A percentile compares a stretch with the other conserved stretches of the same genome.
Evolutionary conservation across 169 alveolate genomes (phyloP).

Genomic region (Eimeria praecox): DNA sequence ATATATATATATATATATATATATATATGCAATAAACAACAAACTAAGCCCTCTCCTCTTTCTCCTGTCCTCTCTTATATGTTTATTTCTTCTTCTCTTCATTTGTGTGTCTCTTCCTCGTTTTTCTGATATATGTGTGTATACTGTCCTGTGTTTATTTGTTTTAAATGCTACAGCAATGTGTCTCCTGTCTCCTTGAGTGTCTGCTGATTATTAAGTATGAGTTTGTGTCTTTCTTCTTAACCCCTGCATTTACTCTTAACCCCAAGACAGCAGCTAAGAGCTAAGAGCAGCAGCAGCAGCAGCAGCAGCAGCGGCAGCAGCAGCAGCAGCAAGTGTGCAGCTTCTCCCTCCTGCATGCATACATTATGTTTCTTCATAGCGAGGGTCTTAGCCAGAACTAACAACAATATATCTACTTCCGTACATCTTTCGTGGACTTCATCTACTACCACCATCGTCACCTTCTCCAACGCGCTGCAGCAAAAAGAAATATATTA

Average conservation of each 20-base stretch:
- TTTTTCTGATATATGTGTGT: background rate
- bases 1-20: no score
- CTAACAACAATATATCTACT: conserved; percentile 96
- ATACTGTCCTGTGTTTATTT: background rate
- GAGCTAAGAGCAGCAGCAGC: no score
- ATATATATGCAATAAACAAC: background rate
- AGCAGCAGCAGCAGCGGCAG: background rate
- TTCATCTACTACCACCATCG: conserved; percentile 98
- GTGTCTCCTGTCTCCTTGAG: background rate
- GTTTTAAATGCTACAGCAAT: background rate
- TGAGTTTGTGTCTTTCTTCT: no score
- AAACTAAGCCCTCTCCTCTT: background rate
- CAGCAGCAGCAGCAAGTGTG: background rate
- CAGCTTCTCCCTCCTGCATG: background rate
- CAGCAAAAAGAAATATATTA: background rate
- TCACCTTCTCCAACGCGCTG: conserved; percentile 78
- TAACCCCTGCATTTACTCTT: no score
- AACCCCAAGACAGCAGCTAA: no score
- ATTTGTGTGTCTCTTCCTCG: background rate
- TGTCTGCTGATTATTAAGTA: no score
- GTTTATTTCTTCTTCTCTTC: no score
- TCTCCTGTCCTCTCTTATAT: background rate
- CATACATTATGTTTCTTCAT: conserved; percentile 30
- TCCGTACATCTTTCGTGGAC: conserved; percentile 99
- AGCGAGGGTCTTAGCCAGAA: conserved; percentile 76